Percentiles rank a stretch among this genome's conserved stretches.
Conservation (phyloP, 2,329 filamentous ascomycete species). For the Colletotrichum falcatum region DNA sequence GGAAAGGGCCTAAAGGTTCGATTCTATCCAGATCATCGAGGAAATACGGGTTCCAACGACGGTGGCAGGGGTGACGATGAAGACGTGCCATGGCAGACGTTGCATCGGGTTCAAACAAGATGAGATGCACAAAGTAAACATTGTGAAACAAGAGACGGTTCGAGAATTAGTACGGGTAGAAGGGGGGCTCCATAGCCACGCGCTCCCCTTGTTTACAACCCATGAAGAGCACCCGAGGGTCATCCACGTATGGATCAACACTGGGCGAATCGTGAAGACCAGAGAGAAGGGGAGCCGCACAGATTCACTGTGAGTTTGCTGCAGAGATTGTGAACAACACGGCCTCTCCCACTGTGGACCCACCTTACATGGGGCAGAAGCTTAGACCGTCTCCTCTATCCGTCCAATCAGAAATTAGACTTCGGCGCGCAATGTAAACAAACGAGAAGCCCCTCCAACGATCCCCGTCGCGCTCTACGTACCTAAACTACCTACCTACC, state of each 20-base stretch:
- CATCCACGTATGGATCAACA: constrained; percentile 20
- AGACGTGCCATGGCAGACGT: not conserved
- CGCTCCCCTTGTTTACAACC: constrained; percentile 12
- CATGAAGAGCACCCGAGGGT: constrained; percentile 15
- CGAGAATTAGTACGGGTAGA: constrained; percentile 1
- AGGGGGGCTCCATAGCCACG: constrained; percentile 16
- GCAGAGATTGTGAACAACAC: constrained; percentile 9
- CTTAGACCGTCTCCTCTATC: constrained; percentile 20
- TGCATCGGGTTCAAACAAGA: not conserved
- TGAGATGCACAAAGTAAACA: not conserved
- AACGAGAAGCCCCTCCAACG: constrained; percentile 36
- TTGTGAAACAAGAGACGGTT: constrained; percentile 19
- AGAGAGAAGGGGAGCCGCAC: not conserved
- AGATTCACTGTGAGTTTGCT: constrained; percentile 9
- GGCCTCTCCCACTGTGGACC: constrained; percentile 9
- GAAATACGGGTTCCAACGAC: not conserved
- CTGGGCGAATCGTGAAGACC: constrained; percentile 2
- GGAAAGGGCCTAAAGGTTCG: not conserved
- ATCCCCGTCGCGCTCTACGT: constrained; percentile 36
- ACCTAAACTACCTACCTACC: not conserved
- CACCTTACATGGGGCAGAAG: constrained; percentile 25
- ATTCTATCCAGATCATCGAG: not conserved
- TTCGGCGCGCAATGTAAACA: constrained; percentile 37
- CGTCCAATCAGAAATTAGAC: constrained; percentile 26
- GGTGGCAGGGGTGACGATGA: not conserved